These are phyloP conservation scores for Saturnispora diversa DNA, from an alignment of 805 yeast genomes.

Conservation along the genomic window DNA sequence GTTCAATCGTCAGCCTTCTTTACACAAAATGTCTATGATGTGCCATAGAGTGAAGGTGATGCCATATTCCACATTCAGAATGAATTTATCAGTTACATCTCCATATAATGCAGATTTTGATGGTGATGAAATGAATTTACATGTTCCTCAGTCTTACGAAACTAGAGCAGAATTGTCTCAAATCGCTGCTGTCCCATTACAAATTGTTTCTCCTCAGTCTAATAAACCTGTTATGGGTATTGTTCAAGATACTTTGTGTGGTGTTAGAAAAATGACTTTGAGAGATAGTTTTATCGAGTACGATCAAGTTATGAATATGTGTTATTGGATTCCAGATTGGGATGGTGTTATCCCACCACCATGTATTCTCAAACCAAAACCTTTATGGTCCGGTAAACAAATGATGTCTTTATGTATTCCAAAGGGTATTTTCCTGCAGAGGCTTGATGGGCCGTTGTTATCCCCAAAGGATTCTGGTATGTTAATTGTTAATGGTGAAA, in stretches of 20 bases:
- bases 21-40: slow-evolving; percentile 99
- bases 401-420: slow-evolving; percentile 89
- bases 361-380: slow-evolving; percentile 87
- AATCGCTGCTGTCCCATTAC: slow-evolving; percentile 94
- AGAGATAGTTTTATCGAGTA: slow-evolving; percentile 84
- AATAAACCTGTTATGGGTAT: slow-evolving; percentile 99
- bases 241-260: slow-evolving; percentile 97
- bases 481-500: slow-evolving; percentile 91
- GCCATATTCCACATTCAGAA: slow-evolving; percentile 97
- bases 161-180: slow-evolving; percentile 95
- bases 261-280: slow-evolving; percentile 89
- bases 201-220: slow-evolving; percentile 96
- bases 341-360: slow-evolving; percentile 97
- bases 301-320: slow-evolving; percentile 92
- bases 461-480: slow-evolving; percentile 94
- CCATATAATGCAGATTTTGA: slow-evolving; percentile 99
- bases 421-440: slow-evolving; percentile 86
- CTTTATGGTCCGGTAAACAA: slow-evolving; percentile 97
- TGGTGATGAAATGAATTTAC: slow-evolving; percentile 98
- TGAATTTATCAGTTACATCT: slow-evolving; percentile 93
- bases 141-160: slow-evolving; percentile 98
- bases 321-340: slow-evolving; percentile 98
- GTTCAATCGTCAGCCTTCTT: slow-evolving; percentile 98
- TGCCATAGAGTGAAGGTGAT: slow-evolving; percentile 96
- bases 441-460: slow-evolving; percentile 81